These are phyloP conservation scores for Dentipellis fragilis DNA, from an alignment of 768 basidiomycete species.

Conservation along the genomic window DNA sequence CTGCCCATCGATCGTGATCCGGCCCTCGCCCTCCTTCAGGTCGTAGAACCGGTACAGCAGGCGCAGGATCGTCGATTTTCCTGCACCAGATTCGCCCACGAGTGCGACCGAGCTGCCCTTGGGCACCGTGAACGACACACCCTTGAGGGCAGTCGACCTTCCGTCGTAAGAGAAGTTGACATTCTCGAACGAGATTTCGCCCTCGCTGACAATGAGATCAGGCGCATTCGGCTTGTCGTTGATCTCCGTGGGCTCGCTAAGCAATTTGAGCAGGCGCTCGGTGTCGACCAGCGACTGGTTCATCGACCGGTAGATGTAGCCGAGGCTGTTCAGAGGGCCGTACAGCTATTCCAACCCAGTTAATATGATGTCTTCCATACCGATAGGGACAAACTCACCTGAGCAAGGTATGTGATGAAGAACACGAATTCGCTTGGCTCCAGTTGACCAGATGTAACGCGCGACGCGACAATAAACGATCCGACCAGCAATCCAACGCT, in stretches of 20 bases:
- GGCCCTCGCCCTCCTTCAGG: conserved; percentile 63
- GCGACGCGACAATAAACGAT: conserved; percentile 64
- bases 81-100: conserved; percentile 74
- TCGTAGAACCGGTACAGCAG: conserved; percentile 92
- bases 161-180: conserved; percentile 82
- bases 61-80: conserved; percentile 81
- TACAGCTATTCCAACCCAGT: conserved; percentile 38
- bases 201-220: conserved; percentile 59
- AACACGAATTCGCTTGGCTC: conserved; percentile 58
- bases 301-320: conserved; percentile 68
- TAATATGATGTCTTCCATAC: not conserved
- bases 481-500: conserved; percentile 76
- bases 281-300: conserved; percentile 74
- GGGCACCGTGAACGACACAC: conserved; percentile 81
- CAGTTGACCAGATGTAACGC: conserved; percentile 46
- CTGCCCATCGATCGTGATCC: conserved; percentile 77
- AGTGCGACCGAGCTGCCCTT: conserved; percentile 84
- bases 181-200: conserved; percentile 86
- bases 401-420: conserved; percentile 75
- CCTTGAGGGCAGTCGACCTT: conserved; percentile 57
- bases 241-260: conserved; percentile 78
- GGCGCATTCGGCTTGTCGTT: conserved; percentile 70
- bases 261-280: conserved; percentile 71
- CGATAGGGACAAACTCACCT: conserved; percentile 33
- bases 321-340: conserved; percentile 66